phyloP scores from a whole-genome alignment of 345 rosid species.

The Garcia nutans region DNA sequence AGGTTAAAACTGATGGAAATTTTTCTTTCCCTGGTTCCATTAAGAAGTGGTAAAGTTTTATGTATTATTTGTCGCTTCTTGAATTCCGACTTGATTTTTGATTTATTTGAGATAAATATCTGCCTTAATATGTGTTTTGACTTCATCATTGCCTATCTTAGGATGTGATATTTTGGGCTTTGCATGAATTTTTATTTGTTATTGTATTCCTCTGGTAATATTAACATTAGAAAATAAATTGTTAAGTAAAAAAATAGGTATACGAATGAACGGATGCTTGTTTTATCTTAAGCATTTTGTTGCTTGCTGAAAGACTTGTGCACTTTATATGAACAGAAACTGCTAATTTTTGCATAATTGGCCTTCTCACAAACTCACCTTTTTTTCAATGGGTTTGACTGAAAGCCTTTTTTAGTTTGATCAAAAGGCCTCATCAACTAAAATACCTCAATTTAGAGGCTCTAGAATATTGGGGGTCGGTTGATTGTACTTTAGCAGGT shows the following conservation, averaged over 20 bases:
- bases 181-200: not conserved
- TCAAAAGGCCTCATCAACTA: not conserved
- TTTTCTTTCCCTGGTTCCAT: slow-evolving; percentile 37
- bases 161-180: not conserved
- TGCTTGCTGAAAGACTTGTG: not conserved
- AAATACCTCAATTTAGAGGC: not conserved
- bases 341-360: not conserved
- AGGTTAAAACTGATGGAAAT: slow-evolving; percentile 52
- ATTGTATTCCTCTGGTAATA: not conserved
- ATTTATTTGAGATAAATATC: not conserved
- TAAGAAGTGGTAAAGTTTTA: slow-evolving; percentile 60
- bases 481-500: not conserved
- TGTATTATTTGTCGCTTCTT: not conserved
- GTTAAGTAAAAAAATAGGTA: not conserved
- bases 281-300: not conserved
- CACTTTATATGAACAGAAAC: not conserved
- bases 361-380: not conserved
- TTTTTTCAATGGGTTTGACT: not conserved
- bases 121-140: not conserved
- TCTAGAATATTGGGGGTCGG: not conserved
- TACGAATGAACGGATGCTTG: not conserved
- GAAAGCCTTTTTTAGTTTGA: slow-evolving; percentile 1
- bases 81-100: slow-evolving; percentile 2
- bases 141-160: not conserved
- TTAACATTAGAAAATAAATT: not conserved